These are phyloP conservation scores for Hortiboletus campestris DNA, from an alignment of 768 basidiomycete species.

Conservation along the genomic window DNA sequence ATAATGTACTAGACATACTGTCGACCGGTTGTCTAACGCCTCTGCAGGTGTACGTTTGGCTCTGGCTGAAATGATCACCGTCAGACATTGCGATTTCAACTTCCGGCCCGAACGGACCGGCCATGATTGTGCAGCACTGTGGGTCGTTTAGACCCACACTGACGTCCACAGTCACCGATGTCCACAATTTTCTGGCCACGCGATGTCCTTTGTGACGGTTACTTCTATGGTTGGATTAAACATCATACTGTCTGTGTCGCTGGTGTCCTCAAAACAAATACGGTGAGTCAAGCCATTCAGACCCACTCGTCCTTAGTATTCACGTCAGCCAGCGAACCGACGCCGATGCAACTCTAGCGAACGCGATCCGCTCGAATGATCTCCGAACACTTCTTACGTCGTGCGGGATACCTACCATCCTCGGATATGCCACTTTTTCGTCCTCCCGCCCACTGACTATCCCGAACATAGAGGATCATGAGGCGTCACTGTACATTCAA, in stretches of 20 bases:
- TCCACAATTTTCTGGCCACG: constrained; percentile 57
- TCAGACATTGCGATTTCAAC: too few species aligned
- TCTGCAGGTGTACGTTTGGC: too few species aligned
- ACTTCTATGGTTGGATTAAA: constrained; percentile 58
- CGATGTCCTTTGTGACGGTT: constrained; percentile 45
- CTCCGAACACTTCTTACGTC: constrained; percentile 10
- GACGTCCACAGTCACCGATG: constrained; percentile 23
- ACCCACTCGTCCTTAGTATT: not conserved
- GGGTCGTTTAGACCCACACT: too few species aligned
- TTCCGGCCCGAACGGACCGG: constrained; percentile 14
- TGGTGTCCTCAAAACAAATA: constrained; percentile 41
- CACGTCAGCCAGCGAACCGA: constrained; percentile 15
- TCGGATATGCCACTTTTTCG: constrained; percentile 25
- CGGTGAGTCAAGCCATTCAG: constrained; percentile 27
- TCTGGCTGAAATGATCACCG: too few species aligned
- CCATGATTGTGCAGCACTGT: not conserved
- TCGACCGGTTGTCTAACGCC: not conserved
- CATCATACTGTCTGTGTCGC: constrained; percentile 48
- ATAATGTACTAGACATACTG: not conserved
- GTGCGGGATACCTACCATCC: constrained; percentile 30
- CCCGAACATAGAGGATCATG: constrained; percentile 37
- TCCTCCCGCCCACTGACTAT: constrained; percentile 5
- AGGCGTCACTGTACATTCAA: constrained; percentile 8
- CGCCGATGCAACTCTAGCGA: constrained; percentile 11
- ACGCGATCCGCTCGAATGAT: constrained; percentile 19